A percentile compares a stretch with the other conserved stretches of the same genome.
These are phyloP conservation scores for Clitoria ternatea DNA, from an alignment of 306 rosid species.

Conservation along the genomic window DNA sequence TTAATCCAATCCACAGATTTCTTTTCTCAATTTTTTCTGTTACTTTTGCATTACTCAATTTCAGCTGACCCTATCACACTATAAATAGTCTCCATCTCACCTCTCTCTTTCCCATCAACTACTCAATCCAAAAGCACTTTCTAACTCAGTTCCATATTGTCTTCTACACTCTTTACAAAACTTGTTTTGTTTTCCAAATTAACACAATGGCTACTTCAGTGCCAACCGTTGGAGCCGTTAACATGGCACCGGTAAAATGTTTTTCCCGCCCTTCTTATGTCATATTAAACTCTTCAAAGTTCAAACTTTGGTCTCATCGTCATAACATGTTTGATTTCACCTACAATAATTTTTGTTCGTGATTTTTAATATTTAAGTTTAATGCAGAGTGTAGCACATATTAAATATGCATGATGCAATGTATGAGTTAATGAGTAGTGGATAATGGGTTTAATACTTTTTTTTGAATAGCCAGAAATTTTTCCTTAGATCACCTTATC, in stretches of 20 bases:
- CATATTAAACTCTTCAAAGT: background rate
- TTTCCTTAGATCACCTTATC: too few relatives aligned
- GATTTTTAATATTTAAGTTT: background rate
- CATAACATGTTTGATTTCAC: background rate
- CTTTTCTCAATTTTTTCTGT: background rate
- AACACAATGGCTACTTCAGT: slow-evolving; percentile 59
- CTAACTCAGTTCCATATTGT: slow-evolving; percentile 17
- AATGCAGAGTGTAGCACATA: background rate
- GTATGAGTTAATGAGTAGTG: background rate
- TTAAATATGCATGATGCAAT: background rate
- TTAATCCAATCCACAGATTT: slow-evolving; percentile 25
- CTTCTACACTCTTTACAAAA: slow-evolving; percentile 6
- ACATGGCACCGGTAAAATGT: slow-evolving; percentile 46
- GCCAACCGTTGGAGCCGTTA: slow-evolving; percentile 47
- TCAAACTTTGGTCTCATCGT: background rate
- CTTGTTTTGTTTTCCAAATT: background rate
- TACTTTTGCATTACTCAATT: background rate
- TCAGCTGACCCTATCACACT: slow-evolving; percentile 6
- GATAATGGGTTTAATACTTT: too few relatives aligned
- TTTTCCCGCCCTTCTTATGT: slow-evolving; percentile 12
- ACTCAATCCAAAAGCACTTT: slow-evolving; percentile 8
- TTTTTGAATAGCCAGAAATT: too few relatives aligned
- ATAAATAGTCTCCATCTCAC: slow-evolving; percentile 29
- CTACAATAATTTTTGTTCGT: background rate
- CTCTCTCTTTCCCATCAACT: slow-evolving; percentile 12